These are phyloP conservation scores for Claviceps digitariae DNA, from an alignment of 2,329 filamentous ascomycete species.

Conservation along the genomic window DNA sequence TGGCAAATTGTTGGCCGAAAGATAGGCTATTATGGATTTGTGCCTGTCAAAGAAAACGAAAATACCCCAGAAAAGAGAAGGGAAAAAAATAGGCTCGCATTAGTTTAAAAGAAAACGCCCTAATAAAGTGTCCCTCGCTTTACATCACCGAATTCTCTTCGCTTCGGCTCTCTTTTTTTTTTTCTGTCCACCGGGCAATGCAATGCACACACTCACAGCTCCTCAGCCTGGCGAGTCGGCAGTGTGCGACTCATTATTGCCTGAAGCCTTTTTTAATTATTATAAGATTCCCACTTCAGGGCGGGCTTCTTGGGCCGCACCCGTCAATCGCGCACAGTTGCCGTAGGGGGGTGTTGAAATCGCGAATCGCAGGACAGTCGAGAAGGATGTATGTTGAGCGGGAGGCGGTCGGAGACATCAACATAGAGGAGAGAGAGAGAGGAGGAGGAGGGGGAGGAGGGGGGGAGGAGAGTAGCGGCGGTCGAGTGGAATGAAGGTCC, in stretches of 20 bases:
- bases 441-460: not conserved
- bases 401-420: slow-evolving; percentile 5
- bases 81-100: not conserved
- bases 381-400: not conserved
- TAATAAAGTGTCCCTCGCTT: not conserved
- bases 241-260: slow-evolving; percentile 56
- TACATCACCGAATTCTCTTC: not conserved
- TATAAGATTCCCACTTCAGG: not conserved
- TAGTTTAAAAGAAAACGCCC: not conserved
- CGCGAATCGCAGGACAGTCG: not conserved
- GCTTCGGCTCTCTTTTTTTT: not conserved
- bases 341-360: not conserved
- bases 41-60: slow-evolving; percentile 40
- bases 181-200: slow-evolving; percentile 4
- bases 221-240: slow-evolving; percentile 70
- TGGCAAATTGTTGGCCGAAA: slow-evolving; percentile 58
- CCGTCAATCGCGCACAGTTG: not conserved
- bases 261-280: not conserved
- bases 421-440: not conserved
- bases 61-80: not conserved
- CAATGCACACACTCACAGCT: slow-evolving; percentile 50
- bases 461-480: not conserved
- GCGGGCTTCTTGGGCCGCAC: slow-evolving; percentile 2
- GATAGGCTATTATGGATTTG: slow-evolving; percentile 86
- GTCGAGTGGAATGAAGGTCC: too few species aligned